These are phyloP conservation scores for Fomitopsis betulina DNA, from an alignment of 1,284 basidiomycete species.

Conservation along the genomic window DNA sequence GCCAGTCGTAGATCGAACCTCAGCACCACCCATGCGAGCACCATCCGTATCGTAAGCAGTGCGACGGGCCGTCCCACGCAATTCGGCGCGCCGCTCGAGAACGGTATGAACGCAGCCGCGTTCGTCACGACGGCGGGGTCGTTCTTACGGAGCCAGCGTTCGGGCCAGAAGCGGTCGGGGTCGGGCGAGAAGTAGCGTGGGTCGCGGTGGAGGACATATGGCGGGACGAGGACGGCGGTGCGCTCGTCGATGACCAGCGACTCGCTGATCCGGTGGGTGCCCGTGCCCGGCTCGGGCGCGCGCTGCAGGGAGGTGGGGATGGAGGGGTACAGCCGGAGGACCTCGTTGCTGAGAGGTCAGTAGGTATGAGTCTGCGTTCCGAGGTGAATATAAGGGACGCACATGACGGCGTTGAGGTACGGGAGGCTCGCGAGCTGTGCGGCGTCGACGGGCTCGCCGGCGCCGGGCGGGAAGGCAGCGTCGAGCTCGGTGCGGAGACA, in stretches of 20 bases:
- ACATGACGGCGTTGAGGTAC: slow-evolving; percentile 29
- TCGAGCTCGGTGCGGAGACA: slow-evolving; percentile 50
- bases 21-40: slow-evolving; percentile 15
- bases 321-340: slow-evolving; percentile 49
- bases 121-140: slow-evolving; percentile 19
- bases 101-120: slow-evolving; percentile 25
- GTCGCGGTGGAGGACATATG: slow-evolving; percentile 27
- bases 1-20: slow-evolving; percentile 14
- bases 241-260: slow-evolving; percentile 20
- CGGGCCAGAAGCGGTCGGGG: slow-evolving; percentile 27
- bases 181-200: slow-evolving; percentile 27
- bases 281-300: slow-evolving; percentile 21
- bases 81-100: slow-evolving; percentile 27
- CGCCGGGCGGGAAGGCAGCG: slow-evolving; percentile 12
- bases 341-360: slow-evolving; percentile 44
- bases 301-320: slow-evolving; percentile 49
- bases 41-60: slow-evolving; percentile 16
- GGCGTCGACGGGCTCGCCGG: slow-evolving; percentile 20
- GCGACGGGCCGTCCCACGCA: slow-evolving; percentile 32
- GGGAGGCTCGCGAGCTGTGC: slow-evolving; percentile 20
- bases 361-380: not conserved
- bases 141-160: slow-evolving; percentile 26
- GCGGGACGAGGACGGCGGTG: slow-evolving; percentile 21
- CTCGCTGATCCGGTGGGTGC: not conserved
- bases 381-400: not conserved